Evolutionary conservation across 352 stramenopile genomes (phyloP), one percentile per base, ranked within the genome.

Genomic region (Pythium rishiriense): DNA sequence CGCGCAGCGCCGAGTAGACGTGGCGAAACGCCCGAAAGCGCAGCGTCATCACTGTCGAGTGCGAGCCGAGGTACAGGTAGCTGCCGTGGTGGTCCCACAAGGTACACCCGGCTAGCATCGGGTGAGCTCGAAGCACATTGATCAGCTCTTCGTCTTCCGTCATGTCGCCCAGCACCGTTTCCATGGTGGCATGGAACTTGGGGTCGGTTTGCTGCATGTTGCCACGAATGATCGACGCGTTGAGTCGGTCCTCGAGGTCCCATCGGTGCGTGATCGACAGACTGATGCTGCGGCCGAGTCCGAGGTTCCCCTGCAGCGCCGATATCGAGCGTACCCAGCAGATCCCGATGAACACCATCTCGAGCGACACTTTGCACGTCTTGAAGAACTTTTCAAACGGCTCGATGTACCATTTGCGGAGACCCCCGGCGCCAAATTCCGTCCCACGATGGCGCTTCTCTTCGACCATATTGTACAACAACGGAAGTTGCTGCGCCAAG

Each of bases 241-340:
- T 28, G 19, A 58, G 50, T n/a, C 50, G 50, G 9, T 58, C 50
- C 7, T 33, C 33, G 3, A 58, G 31, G 5, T 58, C 33, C 50
- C 50, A 60, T 5, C 29, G 53, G 51, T 60, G 53, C 39, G 29
- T 35, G 39, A 60, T 41, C 53, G 53, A 60, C 0, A 60, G 37
- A 31, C 53, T 60, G 24, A 60, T 51, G 8, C 3, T 42, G 4
- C 53, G 53, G n/a, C 37, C 39, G 15, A 60, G 39, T 9, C 53
- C 53, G 11, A 22, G 8, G 21, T 54, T 45, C 4, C 55, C 55
- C 12, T 62, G 26, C 5, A 62, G 29, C 10, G 55, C 55, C n/a
- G 55, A 28, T 42, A 62, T 47, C 9, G 55, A 54, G 14, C 55
- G 55, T 9, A 62, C 29, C 55, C 55, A 62, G 29, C 42, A 54